Conservation (phyloP, 345 rosid species). For the Leavenworthia alabamica region DNA sequence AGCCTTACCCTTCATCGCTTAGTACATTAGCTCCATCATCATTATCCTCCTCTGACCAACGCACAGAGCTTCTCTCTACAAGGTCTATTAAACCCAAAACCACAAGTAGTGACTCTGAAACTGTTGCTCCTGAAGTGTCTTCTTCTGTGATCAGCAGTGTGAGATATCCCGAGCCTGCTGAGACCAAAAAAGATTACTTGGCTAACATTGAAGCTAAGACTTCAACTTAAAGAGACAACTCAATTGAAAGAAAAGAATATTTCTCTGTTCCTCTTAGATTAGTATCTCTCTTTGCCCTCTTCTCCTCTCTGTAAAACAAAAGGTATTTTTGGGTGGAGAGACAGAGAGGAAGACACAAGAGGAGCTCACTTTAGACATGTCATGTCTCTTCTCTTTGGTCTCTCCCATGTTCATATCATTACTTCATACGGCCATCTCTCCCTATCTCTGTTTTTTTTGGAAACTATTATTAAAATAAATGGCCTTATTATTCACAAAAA, state of each 20-base stretch:
- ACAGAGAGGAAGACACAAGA: conserved; percentile 15
- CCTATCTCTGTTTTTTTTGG: background rate
- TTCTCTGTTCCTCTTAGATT: conserved; percentile 6
- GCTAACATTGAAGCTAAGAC: conserved; percentile 7
- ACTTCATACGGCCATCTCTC: conserved; percentile 22
- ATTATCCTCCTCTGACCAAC: conserved; percentile 39
- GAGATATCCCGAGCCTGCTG: conserved; percentile 17
- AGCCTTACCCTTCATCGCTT: conserved; percentile 57
- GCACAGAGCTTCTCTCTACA: conserved; percentile 36
- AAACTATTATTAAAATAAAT: conserved; percentile 17
- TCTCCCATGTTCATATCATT: conserved; percentile 26
- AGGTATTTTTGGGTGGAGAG: conserved; percentile 7
- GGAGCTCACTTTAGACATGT: conserved; percentile 8
- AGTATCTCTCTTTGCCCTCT: conserved; percentile 1
- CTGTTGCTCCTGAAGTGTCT: conserved; percentile 38
- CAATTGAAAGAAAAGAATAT: conserved; percentile 16
- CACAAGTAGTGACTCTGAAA: conserved; percentile 16
- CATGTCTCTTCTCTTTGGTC: conserved; percentile 30
- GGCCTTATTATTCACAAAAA: conserved; percentile 13
- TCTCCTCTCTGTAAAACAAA: conserved; percentile 3
- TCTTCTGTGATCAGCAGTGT: conserved; percentile 9
- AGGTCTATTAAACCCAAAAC: conserved; percentile 37
- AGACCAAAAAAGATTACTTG: conserved; percentile 7
- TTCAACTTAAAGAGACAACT: conserved; percentile 21
- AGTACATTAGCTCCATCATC: conserved; percentile 45